Evolutionary conservation across 1,284 basidiomycete genomes (phyloP).

Genomic region (Gymnopus androsaceus): DNA sequence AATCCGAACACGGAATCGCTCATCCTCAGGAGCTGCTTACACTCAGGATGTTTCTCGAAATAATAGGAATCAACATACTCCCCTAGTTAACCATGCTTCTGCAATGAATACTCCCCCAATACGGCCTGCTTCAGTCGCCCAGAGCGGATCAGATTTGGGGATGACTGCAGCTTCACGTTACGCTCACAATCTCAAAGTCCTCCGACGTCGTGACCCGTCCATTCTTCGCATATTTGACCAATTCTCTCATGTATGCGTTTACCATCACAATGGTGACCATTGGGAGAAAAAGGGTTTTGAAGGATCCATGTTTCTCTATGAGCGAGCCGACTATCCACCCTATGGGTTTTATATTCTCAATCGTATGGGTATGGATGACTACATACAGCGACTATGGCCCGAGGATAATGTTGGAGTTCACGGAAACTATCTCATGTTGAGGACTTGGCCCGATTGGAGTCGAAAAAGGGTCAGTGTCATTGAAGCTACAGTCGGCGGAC

Average conservation of each 20-base stretch:
- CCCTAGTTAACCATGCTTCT: background rate
- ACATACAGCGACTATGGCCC: slow-evolving; percentile 73
- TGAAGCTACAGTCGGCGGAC: slow-evolving; percentile 29
- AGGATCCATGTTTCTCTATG: slow-evolving; percentile 87
- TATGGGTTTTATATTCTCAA: slow-evolving; percentile 90
- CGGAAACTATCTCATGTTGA: slow-evolving; percentile 72
- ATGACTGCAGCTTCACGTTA: slow-evolving; percentile 65
- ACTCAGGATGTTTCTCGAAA: background rate
- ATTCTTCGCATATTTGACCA: slow-evolving; percentile 82
- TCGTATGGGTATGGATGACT: slow-evolving; percentile 84
- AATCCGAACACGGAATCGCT: slow-evolving; percentile 2
- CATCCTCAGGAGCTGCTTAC: background rate
- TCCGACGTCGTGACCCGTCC: slow-evolving; percentile 78
- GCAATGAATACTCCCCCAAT: slow-evolving; percentile 4
- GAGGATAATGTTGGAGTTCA: slow-evolving; percentile 75
- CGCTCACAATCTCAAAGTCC: slow-evolving; percentile 80
- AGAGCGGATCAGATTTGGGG: slow-evolving; percentile 25
- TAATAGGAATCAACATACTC: background rate
- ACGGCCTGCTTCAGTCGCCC: slow-evolving; percentile 2
- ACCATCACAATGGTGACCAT: slow-evolving; percentile 67
- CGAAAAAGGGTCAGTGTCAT: slow-evolving; percentile 44
- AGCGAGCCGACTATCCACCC: slow-evolving; percentile 73
- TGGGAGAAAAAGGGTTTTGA: slow-evolving; percentile 88
- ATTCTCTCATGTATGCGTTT: slow-evolving; percentile 83
- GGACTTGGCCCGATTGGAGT: slow-evolving; percentile 73